Evolutionary conservation across 345 rosid species (phyloP), one percentile per base, ranked within the genome.

Genomic region (Pelargonium nanum): DNA sequence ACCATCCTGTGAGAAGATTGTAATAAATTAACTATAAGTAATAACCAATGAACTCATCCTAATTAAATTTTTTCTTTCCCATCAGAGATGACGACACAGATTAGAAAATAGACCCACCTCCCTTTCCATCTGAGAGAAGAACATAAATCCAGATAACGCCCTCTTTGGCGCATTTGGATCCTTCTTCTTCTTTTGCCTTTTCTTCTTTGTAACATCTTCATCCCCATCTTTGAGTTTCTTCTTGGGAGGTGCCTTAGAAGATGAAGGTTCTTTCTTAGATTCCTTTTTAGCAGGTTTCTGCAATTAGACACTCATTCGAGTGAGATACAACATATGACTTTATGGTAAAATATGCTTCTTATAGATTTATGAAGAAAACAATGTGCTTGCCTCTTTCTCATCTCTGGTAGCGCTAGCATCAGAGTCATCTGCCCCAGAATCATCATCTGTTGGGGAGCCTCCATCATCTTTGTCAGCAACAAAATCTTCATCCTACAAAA

Each of bases 391-490:
- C 96, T 86, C 96, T 68, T 78, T 84, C 77, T 85, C 96, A 65
- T 70, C 87, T 67, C 75, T 90, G 48, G 81, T 81, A 17, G 73
- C 80, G 68, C 90, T 89, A 56, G 66, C 96, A 79, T 85, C 83
- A 22, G 88, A 79, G 3, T 73, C 88, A 6, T 75, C 93, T 9
- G 74, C 97, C 61, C 96, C 99, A 62, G 99, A 93, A 73, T 93
- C 97, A 87, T 89, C 99, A 56, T 95, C 86, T 48, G 97, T 92
- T 53, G 97, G 90, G 56, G 97, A 97, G 55, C 99, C 99, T 68
- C 68, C 89, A 56, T 93, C 99, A 34, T 93, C 99, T 72, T 81
- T 82, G 66, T 76, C 90, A 58, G 24, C 48, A 61, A 93, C 99
- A 71, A 89, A 93, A 74, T 93, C 99, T 75, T 83, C 88, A 72